A percentile compares a stretch with the other conserved stretches of the same genome.
These are phyloP conservation scores for Russula vinacea DNA, from an alignment of 768 basidiomycete genomes.

Conservation along the genomic window DNA sequence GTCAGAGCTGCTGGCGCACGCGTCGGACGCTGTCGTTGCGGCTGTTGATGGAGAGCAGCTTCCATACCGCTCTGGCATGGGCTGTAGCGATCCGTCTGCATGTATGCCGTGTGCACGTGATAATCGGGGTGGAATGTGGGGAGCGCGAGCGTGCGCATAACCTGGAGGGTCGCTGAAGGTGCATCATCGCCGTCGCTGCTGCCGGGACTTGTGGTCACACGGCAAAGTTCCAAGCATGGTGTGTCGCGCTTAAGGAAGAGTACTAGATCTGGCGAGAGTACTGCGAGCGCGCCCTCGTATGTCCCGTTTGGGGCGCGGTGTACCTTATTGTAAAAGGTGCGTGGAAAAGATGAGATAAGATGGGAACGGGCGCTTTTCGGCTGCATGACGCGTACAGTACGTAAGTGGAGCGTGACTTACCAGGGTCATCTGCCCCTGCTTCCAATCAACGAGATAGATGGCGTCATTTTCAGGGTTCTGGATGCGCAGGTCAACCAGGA, in stretches of 20 bases:
- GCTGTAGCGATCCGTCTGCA: slow-evolving; percentile 21
- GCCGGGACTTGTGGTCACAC: not conserved
- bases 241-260: slow-evolving; percentile 16
- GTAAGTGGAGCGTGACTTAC: slow-evolving; percentile 1
- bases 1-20: not conserved
- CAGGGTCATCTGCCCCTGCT: slow-evolving; percentile 2
- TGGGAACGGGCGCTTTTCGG: not conserved
- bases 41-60: not conserved
- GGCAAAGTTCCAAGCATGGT: slow-evolving; percentile 20
- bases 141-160: slow-evolving; percentile 20
- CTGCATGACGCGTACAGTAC: not conserved
- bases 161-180: not conserved
- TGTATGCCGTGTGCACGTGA: slow-evolving; percentile 22
- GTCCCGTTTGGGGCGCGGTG: slow-evolving; percentile 22
- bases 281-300: slow-evolving; percentile 21
- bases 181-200: not conserved
- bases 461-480: not conserved
- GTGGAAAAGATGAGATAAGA: not conserved
- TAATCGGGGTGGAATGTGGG: slow-evolving; percentile 5
- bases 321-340: slow-evolving; percentile 5
- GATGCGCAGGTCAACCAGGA: slow-evolving; percentile 13
- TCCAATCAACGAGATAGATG: slow-evolving; percentile 18
- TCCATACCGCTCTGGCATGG: not conserved
- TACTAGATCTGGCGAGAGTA: slow-evolving; percentile 14
- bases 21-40: not conserved